A percentile compares a stretch with the other conserved stretches of the same genome.
These are phyloP conservation scores for Aspergillus pseudoglaucus DNA, from an alignment of 2,329 filamentous ascomycete genomes.

Conservation along the genomic window DNA sequence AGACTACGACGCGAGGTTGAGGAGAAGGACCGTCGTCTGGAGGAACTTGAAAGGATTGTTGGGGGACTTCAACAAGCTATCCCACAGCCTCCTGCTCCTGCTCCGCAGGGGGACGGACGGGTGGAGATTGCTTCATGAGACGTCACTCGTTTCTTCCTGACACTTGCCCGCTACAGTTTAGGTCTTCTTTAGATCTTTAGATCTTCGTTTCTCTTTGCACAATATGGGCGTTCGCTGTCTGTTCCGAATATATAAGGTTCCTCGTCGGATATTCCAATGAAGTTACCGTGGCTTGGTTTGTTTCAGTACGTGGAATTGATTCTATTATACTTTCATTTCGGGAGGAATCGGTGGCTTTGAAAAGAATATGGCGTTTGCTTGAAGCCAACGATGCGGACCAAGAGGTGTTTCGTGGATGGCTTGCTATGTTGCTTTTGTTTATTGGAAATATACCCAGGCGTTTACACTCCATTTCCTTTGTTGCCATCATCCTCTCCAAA, in stretches of 20 bases:
- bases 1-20: slow-evolving; percentile 60
- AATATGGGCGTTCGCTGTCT: slow-evolving; percentile 24
- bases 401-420: slow-evolving; percentile 25
- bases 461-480: slow-evolving; percentile 14
- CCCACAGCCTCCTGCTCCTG: slow-evolving; percentile 20
- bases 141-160: neutral
- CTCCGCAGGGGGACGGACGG: slow-evolving; percentile 9
- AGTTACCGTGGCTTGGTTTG: slow-evolving; percentile 17
- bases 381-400: slow-evolving; percentile 20
- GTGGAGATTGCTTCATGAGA: slow-evolving; percentile 3
- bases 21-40: slow-evolving; percentile 43
- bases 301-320: slow-evolving; percentile 14
- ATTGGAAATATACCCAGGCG: slow-evolving; percentile 31
- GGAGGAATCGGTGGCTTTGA: slow-evolving; percentile 13
- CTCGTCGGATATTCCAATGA: slow-evolving; percentile 14
- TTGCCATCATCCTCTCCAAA: slow-evolving; percentile 2
- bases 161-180: slow-evolving; percentile 4
- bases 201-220: slow-evolving; percentile 21
- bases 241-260: slow-evolving; percentile 12
- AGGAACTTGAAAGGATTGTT: slow-evolving; percentile 36
- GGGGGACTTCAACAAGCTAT: slow-evolving; percentile 31
- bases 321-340: neutral
- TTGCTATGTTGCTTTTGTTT: slow-evolving; percentile 17
- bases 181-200: slow-evolving; percentile 2
- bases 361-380: slow-evolving; percentile 29